Percentiles rank a stretch among this genome's conserved stretches.
Conservation (phyloP, 176 grass and related monocot species). For the Stipa capillata region DNA sequence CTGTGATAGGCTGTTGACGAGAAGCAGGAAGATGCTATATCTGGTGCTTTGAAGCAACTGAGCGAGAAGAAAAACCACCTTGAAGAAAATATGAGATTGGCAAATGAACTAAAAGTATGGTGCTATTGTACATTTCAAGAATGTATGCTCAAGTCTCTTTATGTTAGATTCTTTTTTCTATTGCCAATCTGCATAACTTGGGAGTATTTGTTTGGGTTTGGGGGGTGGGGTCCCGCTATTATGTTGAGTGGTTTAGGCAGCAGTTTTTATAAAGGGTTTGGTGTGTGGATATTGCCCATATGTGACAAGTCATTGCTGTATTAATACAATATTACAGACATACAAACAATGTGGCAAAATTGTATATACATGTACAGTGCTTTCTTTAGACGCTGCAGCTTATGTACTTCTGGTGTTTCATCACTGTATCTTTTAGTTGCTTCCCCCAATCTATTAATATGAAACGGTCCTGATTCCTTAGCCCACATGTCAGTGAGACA, state of each 20-base stretch:
- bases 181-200: background rate
- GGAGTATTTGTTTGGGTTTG: no score
- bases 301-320: background rate
- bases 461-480: background rate
- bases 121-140: slow-evolving; percentile 29
- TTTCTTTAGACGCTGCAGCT: background rate
- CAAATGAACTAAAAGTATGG: slow-evolving; percentile 81
- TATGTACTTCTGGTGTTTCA: background rate
- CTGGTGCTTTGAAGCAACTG: slow-evolving; percentile 73
- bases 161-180: background rate
- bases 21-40: slow-evolving; percentile 86
- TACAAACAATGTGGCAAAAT: background rate
- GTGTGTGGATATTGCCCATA: background rate
- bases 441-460: background rate
- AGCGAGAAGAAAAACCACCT: slow-evolving; percentile 71
- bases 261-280: background rate
- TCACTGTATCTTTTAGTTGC: background rate
- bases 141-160: slow-evolving; percentile 41
- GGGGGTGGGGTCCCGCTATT: no score
- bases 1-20: slow-evolving; percentile 75
- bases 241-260: background rate
- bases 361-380: background rate
- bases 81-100: slow-evolving; percentile 69
- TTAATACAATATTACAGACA: background rate
- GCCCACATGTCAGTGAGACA: background rate